These are phyloP conservation scores for Rutstroemia sp. DNA, from an alignment of 2,329 filamentous ascomycete genomes.

Conservation along the genomic window DNA sequence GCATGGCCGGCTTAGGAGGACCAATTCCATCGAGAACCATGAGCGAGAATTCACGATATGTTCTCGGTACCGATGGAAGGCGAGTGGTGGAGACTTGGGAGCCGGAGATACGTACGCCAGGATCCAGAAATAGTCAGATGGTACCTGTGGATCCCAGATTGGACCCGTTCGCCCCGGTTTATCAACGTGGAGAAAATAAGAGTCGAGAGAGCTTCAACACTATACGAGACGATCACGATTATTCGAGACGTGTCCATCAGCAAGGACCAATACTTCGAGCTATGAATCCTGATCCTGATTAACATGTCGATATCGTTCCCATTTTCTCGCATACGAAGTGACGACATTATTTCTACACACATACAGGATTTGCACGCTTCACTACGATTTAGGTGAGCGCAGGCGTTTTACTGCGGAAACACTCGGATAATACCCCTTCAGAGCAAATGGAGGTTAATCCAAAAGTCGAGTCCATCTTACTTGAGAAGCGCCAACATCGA, in stretches of 20 bases:
- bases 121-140: constrained; percentile 43
- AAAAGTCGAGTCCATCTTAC: not conserved
- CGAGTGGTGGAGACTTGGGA: constrained; percentile 29
- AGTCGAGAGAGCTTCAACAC: constrained; percentile 58
- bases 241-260: constrained; percentile 45
- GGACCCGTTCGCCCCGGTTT: constrained; percentile 53
- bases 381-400: constrained; percentile 7
- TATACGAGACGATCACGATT: constrained; percentile 57
- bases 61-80: constrained; percentile 29
- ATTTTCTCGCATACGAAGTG: constrained; percentile 8
- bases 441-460: constrained; percentile 1
- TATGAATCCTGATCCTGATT: constrained; percentile 46
- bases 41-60: constrained; percentile 30
- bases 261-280: constrained; percentile 47
- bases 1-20: constrained; percentile 17
- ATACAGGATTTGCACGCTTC: constrained; percentile 10
- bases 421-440: constrained; percentile 5
- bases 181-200: constrained; percentile 45
- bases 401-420: constrained; percentile 7
- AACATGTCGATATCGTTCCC: constrained; percentile 10
- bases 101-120: constrained; percentile 12
- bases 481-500: not conserved
- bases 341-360: not conserved
- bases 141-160: constrained; percentile 56
- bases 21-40: constrained; percentile 26